Base-by-base conservation (phyloP, 805 yeast species). In the Pichia exigua region DNA sequence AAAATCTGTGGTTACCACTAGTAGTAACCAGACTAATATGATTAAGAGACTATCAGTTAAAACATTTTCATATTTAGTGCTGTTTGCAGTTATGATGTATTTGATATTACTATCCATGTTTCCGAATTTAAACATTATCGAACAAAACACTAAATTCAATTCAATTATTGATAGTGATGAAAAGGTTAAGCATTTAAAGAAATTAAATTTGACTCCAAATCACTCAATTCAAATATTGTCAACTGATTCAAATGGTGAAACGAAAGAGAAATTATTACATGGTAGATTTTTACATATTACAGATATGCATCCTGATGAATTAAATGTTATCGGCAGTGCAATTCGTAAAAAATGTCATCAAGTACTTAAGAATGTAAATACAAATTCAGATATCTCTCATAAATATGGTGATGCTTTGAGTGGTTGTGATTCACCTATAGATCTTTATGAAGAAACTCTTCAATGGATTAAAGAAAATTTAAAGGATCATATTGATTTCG, bases 231-330 rank as follows among this genome's bases (percentile, higher is more conserved):
- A 61, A n/a, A 17, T 47, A 1, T 41, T 42, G 2, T 30, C 49
- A 17, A 38, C 45, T 38, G 35, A 49, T 20, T 2, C 45, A 46
- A 26, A 45, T 21, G 42, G 52, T 27, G 44, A 27, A 46, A 15
- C 46, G 24, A 24, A 52, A 46, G 39, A 45, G 35, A 47, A 49
- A 13, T 63, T 62, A 3, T 60, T 84, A 15, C 86, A 83, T 59
- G 96, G 96, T 0, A 68, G 94, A 50, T 89, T 88, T 61, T 68
- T 88, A n/a, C 96, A 89, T 61, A 75, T 88, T 27, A 88, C 96
- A 0, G 96, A 88, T 63, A 73, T 89, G 54, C 96, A 88, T 62
- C 96, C 96, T 0, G 96, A 88, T 65, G 82, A 81, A 18, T 71
- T 71, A 60, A 87, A 85, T 61, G 65, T 68, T 42, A 73, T 66